Percentiles rank a stretch among this genome's conserved stretches.
Conservation (phyloP, 1,284 basidiomycete species). For the Ganoderma lingzhi region DNA sequence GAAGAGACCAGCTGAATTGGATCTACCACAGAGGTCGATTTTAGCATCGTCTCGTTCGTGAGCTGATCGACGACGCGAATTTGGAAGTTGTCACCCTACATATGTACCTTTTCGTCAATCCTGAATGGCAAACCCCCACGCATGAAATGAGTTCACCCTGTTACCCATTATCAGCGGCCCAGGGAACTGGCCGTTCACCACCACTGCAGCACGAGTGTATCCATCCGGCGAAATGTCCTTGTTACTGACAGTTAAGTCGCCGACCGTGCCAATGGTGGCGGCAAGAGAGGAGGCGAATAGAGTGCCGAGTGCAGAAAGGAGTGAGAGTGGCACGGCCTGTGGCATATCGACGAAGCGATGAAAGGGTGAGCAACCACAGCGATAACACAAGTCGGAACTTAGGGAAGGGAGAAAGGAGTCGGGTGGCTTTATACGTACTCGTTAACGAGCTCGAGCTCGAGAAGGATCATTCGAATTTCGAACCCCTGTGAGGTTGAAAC, state of each 20-base stretch:
- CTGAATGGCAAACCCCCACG: background rate
- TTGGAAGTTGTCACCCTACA: conserved; percentile 40
- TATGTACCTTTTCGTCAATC: background rate
- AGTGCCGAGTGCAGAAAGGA: background rate
- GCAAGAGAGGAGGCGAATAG: conserved; percentile 5
- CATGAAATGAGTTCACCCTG: conserved; percentile 29
- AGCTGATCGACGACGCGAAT: conserved; percentile 47
- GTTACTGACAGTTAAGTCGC: conserved; percentile 34
- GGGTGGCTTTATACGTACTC: too few relatives aligned
- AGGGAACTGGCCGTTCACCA: conserved; percentile 38
- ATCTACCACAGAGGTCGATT: conserved; percentile 46
- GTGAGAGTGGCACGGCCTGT: background rate
- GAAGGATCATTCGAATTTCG: too few relatives aligned
- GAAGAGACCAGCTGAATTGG: background rate
- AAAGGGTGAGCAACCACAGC: too few relatives aligned
- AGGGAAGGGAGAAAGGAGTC: too few relatives aligned
- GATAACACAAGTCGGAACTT: too few relatives aligned
- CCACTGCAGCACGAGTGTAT: conserved; percentile 33
- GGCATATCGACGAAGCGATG: too few relatives aligned
- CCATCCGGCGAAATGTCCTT: conserved; percentile 37
- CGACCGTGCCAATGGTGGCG: conserved; percentile 31
- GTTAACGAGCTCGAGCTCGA: too few relatives aligned
- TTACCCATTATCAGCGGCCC: conserved; percentile 38
- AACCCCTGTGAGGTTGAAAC: too few relatives aligned
- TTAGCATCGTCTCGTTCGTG: conserved; percentile 43